Conservation (phyloP, 169 alveolate genomes). For the Nephromyces sp. region DNA sequence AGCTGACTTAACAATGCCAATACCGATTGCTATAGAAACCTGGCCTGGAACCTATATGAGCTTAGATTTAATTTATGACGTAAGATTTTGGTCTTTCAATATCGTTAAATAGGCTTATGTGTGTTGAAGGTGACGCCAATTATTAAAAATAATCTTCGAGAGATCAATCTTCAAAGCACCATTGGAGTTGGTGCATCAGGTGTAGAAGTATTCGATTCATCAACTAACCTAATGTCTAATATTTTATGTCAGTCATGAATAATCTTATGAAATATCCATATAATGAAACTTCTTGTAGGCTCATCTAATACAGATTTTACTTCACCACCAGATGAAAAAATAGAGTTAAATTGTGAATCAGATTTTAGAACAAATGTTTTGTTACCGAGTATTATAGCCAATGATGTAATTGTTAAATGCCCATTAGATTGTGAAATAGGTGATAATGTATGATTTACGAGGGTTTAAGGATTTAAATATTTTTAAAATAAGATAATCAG, state of each 20-base stretch:
- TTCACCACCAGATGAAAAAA: constrained; percentile 47
- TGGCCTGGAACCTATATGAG: constrained; percentile 30
- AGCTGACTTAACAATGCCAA: constrained; percentile 37
- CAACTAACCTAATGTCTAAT: neutral
- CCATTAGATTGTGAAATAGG: constrained; percentile 68
- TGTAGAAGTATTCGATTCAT: neutral
- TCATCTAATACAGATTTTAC: constrained; percentile 48
- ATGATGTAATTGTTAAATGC: constrained; percentile 52
- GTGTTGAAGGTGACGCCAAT: no score
- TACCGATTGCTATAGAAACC: constrained; percentile 37
- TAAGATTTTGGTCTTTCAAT: constrained; percentile 13
- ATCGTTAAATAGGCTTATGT: no score
- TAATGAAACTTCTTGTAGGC: constrained; percentile 19
- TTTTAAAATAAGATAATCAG: no score
- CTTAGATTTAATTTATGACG: constrained; percentile 44
- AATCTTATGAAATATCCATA: neutral
- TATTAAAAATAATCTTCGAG: no score
- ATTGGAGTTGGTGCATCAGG: neutral
- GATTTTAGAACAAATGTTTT: constrained; percentile 45
- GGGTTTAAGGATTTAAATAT: no score
- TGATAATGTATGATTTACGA: constrained; percentile 33
- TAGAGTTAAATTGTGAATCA: constrained; percentile 55
- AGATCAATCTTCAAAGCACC: no score
- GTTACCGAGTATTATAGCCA: constrained; percentile 61
- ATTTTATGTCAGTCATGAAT: neutral